Evolutionary conservation across 148 eudicot species (phyloP).

Genomic region (Camellia granthamiana): DNA sequence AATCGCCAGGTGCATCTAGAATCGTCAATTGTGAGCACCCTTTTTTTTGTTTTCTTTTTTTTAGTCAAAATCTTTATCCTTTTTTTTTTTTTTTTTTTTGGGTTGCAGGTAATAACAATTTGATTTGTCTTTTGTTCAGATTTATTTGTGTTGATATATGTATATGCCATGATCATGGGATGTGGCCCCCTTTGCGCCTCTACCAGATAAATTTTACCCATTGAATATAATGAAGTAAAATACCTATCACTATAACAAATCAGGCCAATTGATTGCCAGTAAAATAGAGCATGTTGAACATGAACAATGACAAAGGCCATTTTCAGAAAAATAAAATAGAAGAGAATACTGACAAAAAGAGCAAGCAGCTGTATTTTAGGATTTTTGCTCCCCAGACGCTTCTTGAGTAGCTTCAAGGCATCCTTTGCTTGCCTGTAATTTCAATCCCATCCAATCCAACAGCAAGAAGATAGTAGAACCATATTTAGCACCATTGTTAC

Average conservation of each 20-base stretch:
- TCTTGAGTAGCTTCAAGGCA: conserved; percentile 79
- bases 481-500: neutral
- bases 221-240: neutral
- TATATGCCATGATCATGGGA: too few relatives aligned
- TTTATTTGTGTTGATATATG: neutral
- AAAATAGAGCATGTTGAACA: neutral
- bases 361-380: conserved; percentile 78
- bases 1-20: neutral
- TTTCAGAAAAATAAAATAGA: neutral
- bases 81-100: neutral
- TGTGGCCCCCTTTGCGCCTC: neutral
- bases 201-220: neutral
- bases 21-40: neutral
- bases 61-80: neutral
- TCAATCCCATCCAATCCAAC: conserved; percentile 15
- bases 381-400: conserved; percentile 70
- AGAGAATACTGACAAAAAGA: conserved; percentile 59
- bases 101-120: too few relatives aligned
- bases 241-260: neutral
- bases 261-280: neutral
- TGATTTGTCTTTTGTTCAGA: too few relatives aligned
- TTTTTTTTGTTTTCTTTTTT: neutral
- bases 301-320: neutral
- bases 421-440: conserved; percentile 85
- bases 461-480: neutral